A percentile compares a stretch with the other conserved stretches of the same genome.
phyloP scores from a whole-genome alignment of 495 filamentous ascomycete genomes.

The Aspergillus ellipticus region DNA sequence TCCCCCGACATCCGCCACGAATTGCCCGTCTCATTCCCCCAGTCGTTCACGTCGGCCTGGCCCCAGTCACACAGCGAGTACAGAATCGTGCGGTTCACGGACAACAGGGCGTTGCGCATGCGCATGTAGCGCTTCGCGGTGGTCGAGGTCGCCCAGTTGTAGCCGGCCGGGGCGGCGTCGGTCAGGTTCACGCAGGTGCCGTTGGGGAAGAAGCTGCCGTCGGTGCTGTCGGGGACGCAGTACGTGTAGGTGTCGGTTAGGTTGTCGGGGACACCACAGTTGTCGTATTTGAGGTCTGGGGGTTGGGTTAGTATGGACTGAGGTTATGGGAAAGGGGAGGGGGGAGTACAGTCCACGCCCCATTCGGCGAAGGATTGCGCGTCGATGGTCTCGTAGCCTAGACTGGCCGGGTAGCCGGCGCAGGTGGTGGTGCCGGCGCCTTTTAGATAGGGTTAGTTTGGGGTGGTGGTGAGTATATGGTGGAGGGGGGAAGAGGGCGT shows the following conservation, averaged over 20 bases:
- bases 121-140: slow-evolving; percentile 48
- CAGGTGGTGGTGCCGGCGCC: slow-evolving; percentile 62
- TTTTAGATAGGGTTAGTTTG: slow-evolving; percentile 8
- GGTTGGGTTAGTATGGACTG: background rate
- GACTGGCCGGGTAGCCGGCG: slow-evolving; percentile 56
- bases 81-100: slow-evolving; percentile 51
- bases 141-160: slow-evolving; percentile 51
- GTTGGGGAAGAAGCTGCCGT: slow-evolving; percentile 23
- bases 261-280: slow-evolving; percentile 51
- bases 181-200: slow-evolving; percentile 38
- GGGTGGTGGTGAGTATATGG: background rate
- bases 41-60: slow-evolving; percentile 45
- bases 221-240: slow-evolving; percentile 33
- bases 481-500: no score
- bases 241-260: slow-evolving; percentile 39
- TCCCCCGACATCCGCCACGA: slow-evolving; percentile 56
- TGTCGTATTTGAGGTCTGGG: slow-evolving; percentile 68
- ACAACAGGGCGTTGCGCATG: slow-evolving; percentile 61
- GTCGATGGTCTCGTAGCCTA: slow-evolving; percentile 61
- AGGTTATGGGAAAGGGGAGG: background rate
- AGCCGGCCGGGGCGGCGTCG: slow-evolving; percentile 41
- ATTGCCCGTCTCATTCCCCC: slow-evolving; percentile 49
- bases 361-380: slow-evolving; percentile 59
- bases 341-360: slow-evolving; percentile 56
- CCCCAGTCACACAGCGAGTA: slow-evolving; percentile 70